These are phyloP conservation scores for Nakaseomyces bracarensis DNA, from an alignment of 1,139 yeast species.

Conservation along the genomic window DNA sequence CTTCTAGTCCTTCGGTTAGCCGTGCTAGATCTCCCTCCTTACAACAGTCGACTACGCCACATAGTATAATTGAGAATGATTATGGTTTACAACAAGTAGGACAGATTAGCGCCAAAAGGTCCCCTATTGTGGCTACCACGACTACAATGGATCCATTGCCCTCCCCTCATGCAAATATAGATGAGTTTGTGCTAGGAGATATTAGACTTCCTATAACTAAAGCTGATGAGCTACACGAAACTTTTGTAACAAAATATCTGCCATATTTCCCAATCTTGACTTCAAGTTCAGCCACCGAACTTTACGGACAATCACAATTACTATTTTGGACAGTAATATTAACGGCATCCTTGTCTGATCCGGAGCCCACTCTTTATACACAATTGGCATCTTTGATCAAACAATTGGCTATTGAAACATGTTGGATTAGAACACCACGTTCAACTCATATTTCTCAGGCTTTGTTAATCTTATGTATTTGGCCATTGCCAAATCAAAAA, in stretches of 20 bases:
- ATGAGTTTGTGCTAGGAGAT: slow-evolving; percentile 67
- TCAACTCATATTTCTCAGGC: slow-evolving; percentile 93
- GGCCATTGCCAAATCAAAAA: slow-evolving; percentile 94
- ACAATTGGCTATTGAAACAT: slow-evolving; percentile 82
- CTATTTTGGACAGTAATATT: slow-evolving; percentile 87
- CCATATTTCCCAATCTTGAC: slow-evolving; percentile 76
- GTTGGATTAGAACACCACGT: slow-evolving; percentile 90
- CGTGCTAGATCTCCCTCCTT: slow-evolving; percentile 5
- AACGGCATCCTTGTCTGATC: slow-evolving; percentile 79
- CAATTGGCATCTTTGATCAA: slow-evolving; percentile 70
- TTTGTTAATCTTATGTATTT: slow-evolving; percentile 64
- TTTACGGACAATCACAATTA: slow-evolving; percentile 74
- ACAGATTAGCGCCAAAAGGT: slow-evolving; percentile 7
- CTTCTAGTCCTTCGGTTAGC: slow-evolving; percentile 9
- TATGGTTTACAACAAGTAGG: slow-evolving; percentile 1
- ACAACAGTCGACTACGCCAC: background rate
- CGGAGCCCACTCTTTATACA: slow-evolving; percentile 75
- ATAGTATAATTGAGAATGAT: background rate
- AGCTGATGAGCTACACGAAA: slow-evolving; percentile 64
- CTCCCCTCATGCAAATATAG: slow-evolving; percentile 33
- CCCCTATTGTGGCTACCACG: slow-evolving; percentile 25
- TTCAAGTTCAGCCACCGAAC: slow-evolving; percentile 63
- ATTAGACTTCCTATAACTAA: slow-evolving; percentile 56
- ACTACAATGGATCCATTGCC: slow-evolving; percentile 28
- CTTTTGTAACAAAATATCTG: slow-evolving; percentile 57